Evolutionary conservation across 2,329 filamentous ascomycete genomes (phyloP).

Genomic region (Fusarium dlaminii): DNA sequence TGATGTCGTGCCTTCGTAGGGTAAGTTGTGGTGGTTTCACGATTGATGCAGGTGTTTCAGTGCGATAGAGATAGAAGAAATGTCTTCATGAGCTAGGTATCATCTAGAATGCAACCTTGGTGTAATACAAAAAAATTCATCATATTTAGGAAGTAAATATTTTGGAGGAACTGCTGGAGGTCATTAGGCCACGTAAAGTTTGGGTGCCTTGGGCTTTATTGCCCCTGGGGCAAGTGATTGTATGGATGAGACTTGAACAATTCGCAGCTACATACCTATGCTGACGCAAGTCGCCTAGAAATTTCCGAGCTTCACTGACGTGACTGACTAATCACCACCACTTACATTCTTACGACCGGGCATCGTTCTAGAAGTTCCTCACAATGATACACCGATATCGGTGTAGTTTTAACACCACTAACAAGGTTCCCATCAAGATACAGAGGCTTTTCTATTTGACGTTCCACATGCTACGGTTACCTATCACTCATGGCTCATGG

Average conservation of each 20-base stretch:
- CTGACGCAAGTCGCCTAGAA: constrained; percentile 39
- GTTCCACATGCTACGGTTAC: neutral
- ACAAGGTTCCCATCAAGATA: neutral
- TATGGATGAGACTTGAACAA: neutral
- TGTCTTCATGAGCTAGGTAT: constrained; percentile 1
- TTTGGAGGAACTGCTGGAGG: neutral
- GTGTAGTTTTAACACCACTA: neutral
- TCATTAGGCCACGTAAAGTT: constrained; percentile 36
- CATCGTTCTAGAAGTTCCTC: neutral
- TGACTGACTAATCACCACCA: constrained; percentile 37
- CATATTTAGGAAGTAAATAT: neutral
- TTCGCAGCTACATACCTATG: neutral
- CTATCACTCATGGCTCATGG: neutral
- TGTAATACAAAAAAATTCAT: neutral
- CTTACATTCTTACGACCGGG: neutral
- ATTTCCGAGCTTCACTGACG: constrained; percentile 19
- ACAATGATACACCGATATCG: neutral
- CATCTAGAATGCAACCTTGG: neutral
- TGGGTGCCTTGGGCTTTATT: constrained; percentile 36
- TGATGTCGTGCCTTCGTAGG: constrained; percentile 11
- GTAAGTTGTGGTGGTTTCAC: constrained; percentile 10
- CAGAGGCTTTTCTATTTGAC: neutral
- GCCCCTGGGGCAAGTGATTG: constrained; percentile 18
- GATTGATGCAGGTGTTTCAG: neutral
- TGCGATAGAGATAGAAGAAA: neutral